Conservation (phyloP, 140 eudicot genomes). For the Stevia rebaudiana region DNA sequence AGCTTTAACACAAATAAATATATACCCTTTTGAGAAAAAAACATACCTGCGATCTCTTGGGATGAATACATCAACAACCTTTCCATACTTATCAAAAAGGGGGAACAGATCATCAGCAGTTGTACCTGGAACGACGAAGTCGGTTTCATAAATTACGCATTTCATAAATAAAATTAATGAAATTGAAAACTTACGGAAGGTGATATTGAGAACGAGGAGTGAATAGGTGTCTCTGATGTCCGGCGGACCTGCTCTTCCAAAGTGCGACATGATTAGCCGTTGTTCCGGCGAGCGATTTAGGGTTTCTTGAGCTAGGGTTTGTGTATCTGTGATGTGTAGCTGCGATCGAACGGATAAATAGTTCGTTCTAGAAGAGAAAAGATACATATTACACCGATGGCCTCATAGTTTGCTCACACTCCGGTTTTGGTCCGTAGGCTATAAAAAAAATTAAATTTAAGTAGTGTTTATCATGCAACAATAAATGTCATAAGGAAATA, state of each 20-base stretch:
- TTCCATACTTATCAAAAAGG: conserved; percentile 84
- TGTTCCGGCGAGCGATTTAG: not conserved
- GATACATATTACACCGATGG: too few species aligned
- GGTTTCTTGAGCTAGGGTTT: conserved; percentile 13
- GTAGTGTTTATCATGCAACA: too few species aligned
- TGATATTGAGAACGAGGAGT: conserved; percentile 72
- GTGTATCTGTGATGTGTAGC: too few species aligned
- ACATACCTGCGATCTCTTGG: conserved; percentile 76
- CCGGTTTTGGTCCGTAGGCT: too few species aligned
- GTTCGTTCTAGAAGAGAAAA: not conserved
- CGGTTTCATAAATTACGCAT: not conserved
- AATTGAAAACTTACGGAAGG: conserved; percentile 46
- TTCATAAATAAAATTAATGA: not conserved
- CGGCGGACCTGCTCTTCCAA: conserved; percentile 70
- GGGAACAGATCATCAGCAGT: conserved; percentile 95
- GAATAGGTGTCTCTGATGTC: conserved; percentile 73
- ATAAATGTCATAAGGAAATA: too few species aligned
- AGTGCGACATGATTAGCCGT: conserved; percentile 46
- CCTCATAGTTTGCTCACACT: too few species aligned
- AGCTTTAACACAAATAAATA: not conserved
- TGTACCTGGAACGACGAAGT: conserved; percentile 51
- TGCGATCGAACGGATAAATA: not conserved
- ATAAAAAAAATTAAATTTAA: too few species aligned
- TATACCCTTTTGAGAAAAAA: not conserved
- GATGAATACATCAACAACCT: conserved; percentile 90